phyloP scores from a whole-genome alignment of 129 eudicot species.

The Apium graveolens region DNA sequence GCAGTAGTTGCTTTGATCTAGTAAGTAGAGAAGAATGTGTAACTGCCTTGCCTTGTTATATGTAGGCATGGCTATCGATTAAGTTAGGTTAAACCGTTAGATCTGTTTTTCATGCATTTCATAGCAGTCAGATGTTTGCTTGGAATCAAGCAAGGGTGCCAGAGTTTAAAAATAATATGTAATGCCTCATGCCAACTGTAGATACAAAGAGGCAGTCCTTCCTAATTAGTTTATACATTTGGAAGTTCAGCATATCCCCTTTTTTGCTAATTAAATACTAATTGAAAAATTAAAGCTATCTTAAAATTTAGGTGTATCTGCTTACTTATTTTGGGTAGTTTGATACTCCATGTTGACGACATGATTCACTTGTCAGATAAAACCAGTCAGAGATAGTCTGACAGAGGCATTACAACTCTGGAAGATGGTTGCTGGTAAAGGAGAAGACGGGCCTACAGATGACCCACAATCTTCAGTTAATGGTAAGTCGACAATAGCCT shows the following conservation, averaged over 20 bases:
- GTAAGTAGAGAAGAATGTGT: not conserved
- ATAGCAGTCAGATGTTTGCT: not conserved
- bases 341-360: not conserved
- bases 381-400: conserved; percentile 92
- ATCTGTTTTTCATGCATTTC: not conserved
- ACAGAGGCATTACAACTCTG: conserved; percentile 82
- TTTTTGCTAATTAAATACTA: not conserved
- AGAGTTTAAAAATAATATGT: not conserved
- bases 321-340: not conserved
- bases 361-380: conserved; percentile 43
- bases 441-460: conserved; percentile 47
- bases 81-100: not conserved
- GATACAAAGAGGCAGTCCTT: not conserved
- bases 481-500: conserved; percentile 27
- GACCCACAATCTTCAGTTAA: conserved; percentile 41
- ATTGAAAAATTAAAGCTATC: not conserved
- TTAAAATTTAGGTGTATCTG: not conserved
- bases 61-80: not conserved
- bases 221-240: not conserved
- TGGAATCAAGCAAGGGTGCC: not conserved
- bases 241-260: not conserved
- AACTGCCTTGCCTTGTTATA: not conserved
- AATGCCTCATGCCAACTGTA: not conserved
- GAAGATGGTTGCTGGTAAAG: conserved; percentile 71
- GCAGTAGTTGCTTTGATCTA: conserved; percentile 11